These are phyloP conservation scores for Amaranthus cruentus DNA, from an alignment of 148 eudicot genomes.

Conservation along the genomic window DNA sequence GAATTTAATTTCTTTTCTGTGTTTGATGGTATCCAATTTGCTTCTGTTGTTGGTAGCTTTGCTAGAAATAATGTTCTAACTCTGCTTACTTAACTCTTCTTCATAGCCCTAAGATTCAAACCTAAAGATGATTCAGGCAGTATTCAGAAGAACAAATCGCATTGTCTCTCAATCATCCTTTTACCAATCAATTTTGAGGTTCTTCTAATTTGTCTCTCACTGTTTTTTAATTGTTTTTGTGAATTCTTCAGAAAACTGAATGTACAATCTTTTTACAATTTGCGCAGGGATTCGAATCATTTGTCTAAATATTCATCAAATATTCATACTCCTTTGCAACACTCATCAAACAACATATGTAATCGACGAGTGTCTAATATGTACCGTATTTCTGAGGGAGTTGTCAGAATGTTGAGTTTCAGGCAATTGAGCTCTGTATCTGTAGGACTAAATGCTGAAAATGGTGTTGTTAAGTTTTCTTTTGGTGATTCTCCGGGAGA, in stretches of 20 bases:
- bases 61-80: no score
- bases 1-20: no score
- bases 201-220: neutral
- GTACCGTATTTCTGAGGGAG: neutral
- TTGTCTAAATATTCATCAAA: neutral
- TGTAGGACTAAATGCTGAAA: constrained; percentile 53
- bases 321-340: neutral
- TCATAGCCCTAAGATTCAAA: no score
- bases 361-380: constrained; percentile 5
- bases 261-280: neutral
- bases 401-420: constrained; percentile 23
- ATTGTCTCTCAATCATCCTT: constrained; percentile 4
- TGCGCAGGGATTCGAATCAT: constrained; percentile 14
- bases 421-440: constrained; percentile 42
- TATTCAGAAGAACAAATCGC: constrained; percentile 7
- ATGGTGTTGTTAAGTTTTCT: constrained; percentile 67
- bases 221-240: neutral
- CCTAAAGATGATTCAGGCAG: neutral
- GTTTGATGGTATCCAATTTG: no score
- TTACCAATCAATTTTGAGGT: constrained; percentile 17
- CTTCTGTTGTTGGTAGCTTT: no score
- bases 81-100: no score
- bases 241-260: neutral
- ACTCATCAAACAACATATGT: neutral
- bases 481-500: constrained; percentile 29